Base-by-base conservation (phyloP, 805 yeast genomes). In the Metschnikowia borealis region DNA sequence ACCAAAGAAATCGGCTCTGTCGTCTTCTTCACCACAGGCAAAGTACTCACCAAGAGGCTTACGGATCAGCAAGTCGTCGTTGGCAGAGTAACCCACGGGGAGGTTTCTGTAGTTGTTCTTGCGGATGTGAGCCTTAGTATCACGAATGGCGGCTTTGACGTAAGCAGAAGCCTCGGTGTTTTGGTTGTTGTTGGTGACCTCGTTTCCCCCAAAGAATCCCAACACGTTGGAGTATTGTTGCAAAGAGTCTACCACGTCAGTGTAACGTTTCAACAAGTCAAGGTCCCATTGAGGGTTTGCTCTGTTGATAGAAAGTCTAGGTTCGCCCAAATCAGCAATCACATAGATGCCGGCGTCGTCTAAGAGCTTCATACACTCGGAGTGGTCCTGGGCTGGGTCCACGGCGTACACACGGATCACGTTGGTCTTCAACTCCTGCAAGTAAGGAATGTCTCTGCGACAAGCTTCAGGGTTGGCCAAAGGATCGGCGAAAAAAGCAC, bases 261-360 rank as follows among this genome's bases (percentile, higher is more conserved):
- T 82, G 73, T 87, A 87, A 74, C 91, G 81, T 47, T 80, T 70
- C 66, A 73, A 84, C 57, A 85, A 71, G 3, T 77, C 84, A 39
- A 81, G 62, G 61, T 73, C 73, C 92, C 92, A 87, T 44, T 71
- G 56, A 56, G 94, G 92, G 56, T 59, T 60, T 43, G 69, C 64
- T 70, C 91, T 82, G 69, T 82, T 74, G 58, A 87, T 82, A 47
- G 90, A 81, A 17, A 67, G 51, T 48, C 68, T 73, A 57, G 92
- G 92, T 66, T 84, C 80, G 23, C 96, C 83, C 59, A 94, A 79
- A 71, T 94, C 99, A 38, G 96, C 84, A 62, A 94, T 71, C 31
- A 92, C 89, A 65, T 94, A 94, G 60, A 94, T 91, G 47, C 97
- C 97, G 49, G 92, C 95, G 23, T 87, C 87, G 54, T 75, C 73